A percentile compares a stretch with the other conserved stretches of the same genome.
phyloP scores from a whole-genome alignment of 805 yeast genomes.

The Torulaspora indica region DNA sequence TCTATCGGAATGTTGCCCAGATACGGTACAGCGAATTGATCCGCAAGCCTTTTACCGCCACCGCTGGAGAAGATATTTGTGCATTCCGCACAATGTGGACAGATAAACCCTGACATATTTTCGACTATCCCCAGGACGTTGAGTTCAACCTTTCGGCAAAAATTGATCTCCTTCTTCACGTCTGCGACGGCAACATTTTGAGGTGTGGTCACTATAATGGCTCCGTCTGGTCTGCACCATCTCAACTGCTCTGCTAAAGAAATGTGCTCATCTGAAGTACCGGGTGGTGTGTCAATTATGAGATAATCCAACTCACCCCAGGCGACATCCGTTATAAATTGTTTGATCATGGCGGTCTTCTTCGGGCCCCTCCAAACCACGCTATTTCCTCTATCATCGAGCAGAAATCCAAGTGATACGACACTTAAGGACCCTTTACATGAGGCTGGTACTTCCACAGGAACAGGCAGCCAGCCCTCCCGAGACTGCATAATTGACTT shows the following conservation, averaged over 20 bases:
- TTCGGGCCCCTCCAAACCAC: conserved; percentile 99
- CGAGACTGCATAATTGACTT: conserved; percentile 75
- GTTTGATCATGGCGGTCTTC: conserved; percentile 95
- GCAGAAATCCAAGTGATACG: conserved; percentile 84
- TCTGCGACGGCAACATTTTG: conserved; percentile 91
- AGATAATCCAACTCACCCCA: conserved; percentile 81
- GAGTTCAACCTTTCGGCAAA: conserved; percentile 81
- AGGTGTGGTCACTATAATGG: conserved; percentile 93
- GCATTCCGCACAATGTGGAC: conserved; percentile 90
- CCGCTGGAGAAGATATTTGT: conserved; percentile 91
- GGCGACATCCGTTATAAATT: conserved; percentile 80
- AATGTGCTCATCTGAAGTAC: conserved; percentile 97
- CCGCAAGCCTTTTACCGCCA: conserved; percentile 77
- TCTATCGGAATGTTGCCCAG: conserved; percentile 91
- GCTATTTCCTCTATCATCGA: conserved; percentile 78
- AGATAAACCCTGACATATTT: conserved; percentile 94
- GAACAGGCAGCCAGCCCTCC: conserved; percentile 91
- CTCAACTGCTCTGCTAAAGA: conserved; percentile 89
- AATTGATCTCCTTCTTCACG: conserved; percentile 88
- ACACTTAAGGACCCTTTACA: conserved; percentile 48
- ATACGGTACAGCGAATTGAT: conserved; percentile 55
- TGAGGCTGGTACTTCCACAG: conserved; percentile 33
- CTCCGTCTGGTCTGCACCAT: conserved; percentile 75
- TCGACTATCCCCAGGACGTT: conserved; percentile 82
- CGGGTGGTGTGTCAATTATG: conserved; percentile 96